Evolutionary conservation across 192 early-diverging fungal species (phyloP).

Genomic region (Coemansia sp.): DNA sequence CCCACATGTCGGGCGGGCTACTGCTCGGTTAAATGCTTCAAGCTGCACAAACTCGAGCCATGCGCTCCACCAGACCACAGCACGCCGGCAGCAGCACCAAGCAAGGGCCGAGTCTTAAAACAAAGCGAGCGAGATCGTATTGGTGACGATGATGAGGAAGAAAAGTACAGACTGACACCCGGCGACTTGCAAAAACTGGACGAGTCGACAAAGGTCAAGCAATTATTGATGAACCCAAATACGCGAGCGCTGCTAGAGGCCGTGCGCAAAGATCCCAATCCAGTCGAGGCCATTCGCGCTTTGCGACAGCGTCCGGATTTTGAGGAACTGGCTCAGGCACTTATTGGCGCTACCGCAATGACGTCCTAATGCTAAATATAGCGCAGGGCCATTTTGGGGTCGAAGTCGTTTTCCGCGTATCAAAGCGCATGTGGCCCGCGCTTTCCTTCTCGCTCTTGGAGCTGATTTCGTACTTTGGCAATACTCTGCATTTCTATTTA

Average conservation of each 20-base stretch:
- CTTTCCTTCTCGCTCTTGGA: background rate
- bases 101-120: background rate
- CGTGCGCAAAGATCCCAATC: slow-evolving; percentile 32
- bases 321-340: slow-evolving; percentile 43
- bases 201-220: slow-evolving; percentile 17
- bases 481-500: background rate
- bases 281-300: slow-evolving; percentile 38
- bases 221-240: slow-evolving; percentile 29
- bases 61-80: slow-evolving; percentile 15
- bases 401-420: background rate
- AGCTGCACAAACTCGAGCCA: slow-evolving; percentile 41
- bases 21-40: slow-evolving; percentile 52
- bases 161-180: slow-evolving; percentile 27
- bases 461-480: background rate
- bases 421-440: slow-evolving; percentile 2
- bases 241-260: slow-evolving; percentile 32
- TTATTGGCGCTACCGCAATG: slow-evolving; percentile 32
- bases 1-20: slow-evolving; percentile 44
- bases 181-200: slow-evolving; percentile 36
- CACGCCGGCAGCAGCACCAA: slow-evolving; percentile 1
- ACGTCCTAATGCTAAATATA: slow-evolving; percentile 12
- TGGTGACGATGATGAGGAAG: slow-evolving; percentile 31
- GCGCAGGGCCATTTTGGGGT: background rate
- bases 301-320: slow-evolving; percentile 49
- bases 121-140: background rate